These are phyloP conservation scores for Mallotus repandus DNA, from an alignment of 441 rosid genomes.

Conservation along the genomic window DNA sequence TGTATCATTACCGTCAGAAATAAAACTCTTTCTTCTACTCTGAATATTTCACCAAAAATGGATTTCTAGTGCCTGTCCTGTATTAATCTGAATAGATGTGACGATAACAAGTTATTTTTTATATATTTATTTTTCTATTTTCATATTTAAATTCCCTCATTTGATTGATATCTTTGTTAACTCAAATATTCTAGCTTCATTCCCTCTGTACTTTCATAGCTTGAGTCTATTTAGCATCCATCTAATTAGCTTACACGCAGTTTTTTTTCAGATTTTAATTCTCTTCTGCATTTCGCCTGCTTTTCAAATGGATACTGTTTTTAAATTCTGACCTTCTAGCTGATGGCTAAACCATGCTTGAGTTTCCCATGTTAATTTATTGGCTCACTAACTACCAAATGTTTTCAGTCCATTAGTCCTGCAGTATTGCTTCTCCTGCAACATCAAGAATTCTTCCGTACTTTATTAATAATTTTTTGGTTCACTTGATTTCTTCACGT, in stretches of 20 bases:
- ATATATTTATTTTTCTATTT: not conserved
- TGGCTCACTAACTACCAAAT: not conserved
- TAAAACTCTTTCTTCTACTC: not conserved
- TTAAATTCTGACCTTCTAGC: not conserved
- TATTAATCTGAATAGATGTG: not conserved
- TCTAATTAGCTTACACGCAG: not conserved
- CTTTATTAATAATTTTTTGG: slow-evolving; percentile 1
- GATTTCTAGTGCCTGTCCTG: not conserved
- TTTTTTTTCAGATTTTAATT: not conserved
- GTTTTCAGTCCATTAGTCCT: not conserved
- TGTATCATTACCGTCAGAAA: not conserved
- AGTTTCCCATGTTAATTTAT: not conserved
- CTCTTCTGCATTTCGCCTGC: no score
- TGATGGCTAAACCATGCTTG: not conserved
- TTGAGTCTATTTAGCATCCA: not conserved
- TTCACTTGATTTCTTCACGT: slow-evolving; percentile 14
- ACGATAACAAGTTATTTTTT: not conserved
- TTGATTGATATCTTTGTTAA: not conserved
- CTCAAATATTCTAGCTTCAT: not conserved
- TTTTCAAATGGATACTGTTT: no score
- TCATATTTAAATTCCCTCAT: no score
- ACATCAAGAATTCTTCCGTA: slow-evolving; percentile 6
- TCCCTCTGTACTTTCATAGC: not conserved
- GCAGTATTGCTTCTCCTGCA: not conserved
- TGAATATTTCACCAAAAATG: not conserved